phyloP scores from a whole-genome alignment of 2,329 filamentous ascomycete genomes.

The Zalaria sp. region DNA sequence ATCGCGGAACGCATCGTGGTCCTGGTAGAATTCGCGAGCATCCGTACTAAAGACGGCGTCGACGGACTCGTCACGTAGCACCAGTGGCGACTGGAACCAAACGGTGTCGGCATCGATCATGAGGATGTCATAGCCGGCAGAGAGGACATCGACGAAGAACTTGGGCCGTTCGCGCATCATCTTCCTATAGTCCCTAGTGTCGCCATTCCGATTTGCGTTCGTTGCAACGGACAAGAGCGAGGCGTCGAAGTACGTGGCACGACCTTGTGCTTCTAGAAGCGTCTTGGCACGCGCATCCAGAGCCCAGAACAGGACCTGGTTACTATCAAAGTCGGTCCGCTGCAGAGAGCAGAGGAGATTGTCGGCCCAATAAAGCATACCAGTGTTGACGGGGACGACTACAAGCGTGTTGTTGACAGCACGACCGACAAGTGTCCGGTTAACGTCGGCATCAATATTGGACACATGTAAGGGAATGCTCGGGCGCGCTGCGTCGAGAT shows the following conservation, averaged over 20 bases:
- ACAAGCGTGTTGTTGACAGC: too few species aligned
- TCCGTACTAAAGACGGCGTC: conserved; percentile 8
- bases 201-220: conserved; percentile 8
- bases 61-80: conserved; percentile 2
- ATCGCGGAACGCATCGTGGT: conserved; percentile 7
- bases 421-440: too few species aligned
- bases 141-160: conserved; percentile 5
- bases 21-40: conserved; percentile 8
- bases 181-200: conserved; percentile 8
- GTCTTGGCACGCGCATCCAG: conserved; percentile 6
- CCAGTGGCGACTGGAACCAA: conserved; percentile 8
- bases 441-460: too few species aligned
- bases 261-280: conserved; percentile 1
- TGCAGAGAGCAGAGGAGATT: too few species aligned
- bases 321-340: too few species aligned
- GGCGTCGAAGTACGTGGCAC: conserved; percentile 6
- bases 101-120: conserved; percentile 11
- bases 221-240: conserved; percentile 6
- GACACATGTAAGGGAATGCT: too few species aligned
- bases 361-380: too few species aligned
- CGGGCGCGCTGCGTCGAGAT: too few species aligned
- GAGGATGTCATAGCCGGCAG: conserved; percentile 8
- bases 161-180: conserved; percentile 2
- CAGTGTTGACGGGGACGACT: too few species aligned
- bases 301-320: conserved; percentile 8